Evolutionary conservation across 1,284 basidiomycete species (phyloP), one percentile per base, ranked within the genome.

Genomic region (Microbotryum violaceum): DNA sequence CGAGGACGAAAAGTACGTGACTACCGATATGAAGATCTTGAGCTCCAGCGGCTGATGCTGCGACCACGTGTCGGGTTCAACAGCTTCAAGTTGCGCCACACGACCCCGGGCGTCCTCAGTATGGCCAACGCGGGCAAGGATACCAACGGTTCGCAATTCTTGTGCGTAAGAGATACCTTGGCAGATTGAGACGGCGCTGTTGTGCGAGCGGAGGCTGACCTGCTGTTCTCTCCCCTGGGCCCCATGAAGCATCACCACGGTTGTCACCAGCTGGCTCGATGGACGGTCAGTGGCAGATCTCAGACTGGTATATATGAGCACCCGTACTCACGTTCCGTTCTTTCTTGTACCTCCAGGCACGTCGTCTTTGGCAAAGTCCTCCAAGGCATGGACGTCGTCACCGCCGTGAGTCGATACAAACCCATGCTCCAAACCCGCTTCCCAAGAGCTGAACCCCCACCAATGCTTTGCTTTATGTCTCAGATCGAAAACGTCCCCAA

Each of bases 81-180:
- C 55, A 67, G 65, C 62, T 68, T 87, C 80, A 89, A 92, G 82
- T 86, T 93, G 75, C 85, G 84, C 75, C 91, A 96, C 80, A 87
- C 88, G 68, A 84, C 82, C 49, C 83, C 88, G 60, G 91, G 91
- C 71, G 81, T 83, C 61, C 83, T 94, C 66, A 93, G 91, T 16
- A 96, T 96, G 91, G 69, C 92, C 62, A 97, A 96, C 75, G 85
- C 91, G 9, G 87, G 86, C 73, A 86, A 84, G 75, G 85, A 89
- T 73, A 90, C 88, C 7, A 90, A 90, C 69, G 88, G 87, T 14
- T 62, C 56, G 27, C 68, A 62, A 16, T 42, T 42, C 37, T 42
- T 33, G 49, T 45, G 27, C 27, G 49, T 50, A 27, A 9, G 16
- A 14, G 25, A 27, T 27, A 27, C 37, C 12, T 16, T 50, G 27